A percentile compares a stretch with the other conserved stretches of the same genome.
phyloP scores from a whole-genome alignment of 345 rosid species.

The Murraya paniculata region DNA sequence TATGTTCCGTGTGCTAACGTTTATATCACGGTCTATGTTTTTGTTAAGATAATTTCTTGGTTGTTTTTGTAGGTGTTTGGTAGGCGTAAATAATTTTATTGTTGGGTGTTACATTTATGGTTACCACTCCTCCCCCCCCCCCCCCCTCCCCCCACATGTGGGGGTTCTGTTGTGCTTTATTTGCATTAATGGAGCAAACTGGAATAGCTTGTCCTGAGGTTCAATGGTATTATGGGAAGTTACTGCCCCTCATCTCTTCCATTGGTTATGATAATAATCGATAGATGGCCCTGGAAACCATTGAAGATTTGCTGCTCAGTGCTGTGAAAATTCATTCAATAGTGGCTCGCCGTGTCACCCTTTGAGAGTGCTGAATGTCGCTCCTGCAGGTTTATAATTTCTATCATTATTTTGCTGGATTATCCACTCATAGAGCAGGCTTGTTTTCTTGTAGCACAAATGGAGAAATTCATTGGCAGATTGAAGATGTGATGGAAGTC shows the following conservation, averaged over 20 bases:
- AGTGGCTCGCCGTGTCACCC: neutral
- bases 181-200: too few relatives aligned
- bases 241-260: too few relatives aligned
- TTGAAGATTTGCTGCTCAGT: neutral
- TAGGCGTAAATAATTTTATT: neutral
- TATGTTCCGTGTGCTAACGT: neutral
- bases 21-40: neutral
- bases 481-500: neutral
- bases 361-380: neutral
- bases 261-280: neutral
- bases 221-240: neutral
- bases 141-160: neutral
- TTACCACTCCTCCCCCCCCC: too few relatives aligned
- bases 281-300: neutral
- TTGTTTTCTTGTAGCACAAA: neutral
- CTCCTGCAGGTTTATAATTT: neutral
- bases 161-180: neutral
- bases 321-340: too few relatives aligned
- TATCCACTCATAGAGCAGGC: neutral
- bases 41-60: neutral
- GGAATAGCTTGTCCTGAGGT: neutral
- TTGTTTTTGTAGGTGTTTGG: neutral
- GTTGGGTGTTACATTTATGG: neutral
- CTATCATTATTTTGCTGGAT: neutral
- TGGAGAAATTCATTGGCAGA: neutral